Evolutionary conservation across 352 stramenopile species (phyloP), one percentile per base, ranked within the genome.

Genomic region (Globisporangium cylindrosporum): DNA sequence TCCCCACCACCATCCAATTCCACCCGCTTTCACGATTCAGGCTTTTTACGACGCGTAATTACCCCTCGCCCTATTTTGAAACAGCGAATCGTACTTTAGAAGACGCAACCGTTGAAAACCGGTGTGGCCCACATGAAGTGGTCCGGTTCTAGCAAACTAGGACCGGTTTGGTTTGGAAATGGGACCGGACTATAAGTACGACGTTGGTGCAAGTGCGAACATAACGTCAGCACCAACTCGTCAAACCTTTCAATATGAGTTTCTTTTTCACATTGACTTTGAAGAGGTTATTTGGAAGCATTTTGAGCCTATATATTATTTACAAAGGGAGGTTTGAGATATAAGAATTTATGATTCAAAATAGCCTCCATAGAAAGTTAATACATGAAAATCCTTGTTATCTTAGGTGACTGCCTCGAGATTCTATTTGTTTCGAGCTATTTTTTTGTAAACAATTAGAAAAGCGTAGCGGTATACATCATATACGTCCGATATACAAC

Each of bases 1-100:
- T 63, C 70, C 64, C 51, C 73, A 62, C 73, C 74, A 78, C 74
- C 74, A 81, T 73, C 66, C 61, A 67, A 68, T 68, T 68, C 60
- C 41, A 71, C 46, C 27, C 46, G 32, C 20, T 61, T 65, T 64
- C 36, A 27, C 53, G 20, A 9, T 54, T 51, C 15, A 20, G 18
- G 5, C 43, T 69, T 67, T 67, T 67, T 67, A 67, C 62, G 18
- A 34, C 9, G 18, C 41, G 64, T 69, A 69, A 69, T 69, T 69
- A 69, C 64, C 2, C 9, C 15, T n/a, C n/a, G 20, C 4, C 48
- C 7, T 8, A 29, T 67, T 60, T 60, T 38, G 29, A 2, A 1
- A 53, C 24, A 58, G 9, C 24, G 9, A 61, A 5, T 60, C 55
- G 27, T n/a, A 41, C 55, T 27, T 60, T 25, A n/a, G n/a, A 55